Conservation (phyloP, 78 protist species). For the Acrasis kona region DNA sequence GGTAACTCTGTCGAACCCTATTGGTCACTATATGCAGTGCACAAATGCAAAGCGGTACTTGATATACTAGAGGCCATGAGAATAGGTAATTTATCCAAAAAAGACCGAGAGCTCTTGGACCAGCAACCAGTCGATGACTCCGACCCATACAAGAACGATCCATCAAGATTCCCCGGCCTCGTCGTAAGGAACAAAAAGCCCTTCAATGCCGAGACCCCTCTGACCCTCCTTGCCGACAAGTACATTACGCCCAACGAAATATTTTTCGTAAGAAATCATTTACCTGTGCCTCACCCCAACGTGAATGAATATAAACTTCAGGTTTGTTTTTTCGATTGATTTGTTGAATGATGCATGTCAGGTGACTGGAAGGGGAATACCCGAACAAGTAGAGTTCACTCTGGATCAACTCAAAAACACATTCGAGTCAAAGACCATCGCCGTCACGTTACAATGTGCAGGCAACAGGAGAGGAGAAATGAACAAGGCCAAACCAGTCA, state of each 20-base stretch:
- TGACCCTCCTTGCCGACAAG: conserved; percentile 16
- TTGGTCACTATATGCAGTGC: conserved; percentile 14
- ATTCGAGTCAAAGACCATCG: conserved; percentile 1
- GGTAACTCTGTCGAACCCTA: conserved; percentile 9
- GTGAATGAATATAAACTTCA: conserved; percentile 9
- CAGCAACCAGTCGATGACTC: neutral
- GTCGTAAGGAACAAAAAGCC: conserved; percentile 22
- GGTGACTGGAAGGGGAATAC: conserved; percentile 33
- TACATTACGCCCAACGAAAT: conserved; percentile 61
- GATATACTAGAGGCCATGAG: conserved; percentile 7
- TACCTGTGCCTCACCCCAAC: conserved; percentile 61
- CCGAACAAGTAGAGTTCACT: conserved; percentile 12
- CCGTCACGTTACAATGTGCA: conserved; percentile 31
- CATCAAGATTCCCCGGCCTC: conserved; percentile 8
- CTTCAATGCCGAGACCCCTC: conserved; percentile 67
- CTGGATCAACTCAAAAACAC: conserved; percentile 38
- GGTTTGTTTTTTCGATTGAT: neutral
- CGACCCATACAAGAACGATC: conserved; percentile 26
- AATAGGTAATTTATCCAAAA: conserved; percentile 20
- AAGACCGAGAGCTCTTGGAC: neutral
- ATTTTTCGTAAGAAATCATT: conserved; percentile 70
- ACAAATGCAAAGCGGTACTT: neutral
- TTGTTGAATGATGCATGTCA: neutral
- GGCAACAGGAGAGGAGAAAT: conserved; percentile 51
- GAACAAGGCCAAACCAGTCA: conserved; percentile 36